Percentiles rank a stretch among this genome's conserved stretches.
Conservation (phyloP, 2,329 filamentous ascomycete species). For the Penicillium sp. region DNA sequence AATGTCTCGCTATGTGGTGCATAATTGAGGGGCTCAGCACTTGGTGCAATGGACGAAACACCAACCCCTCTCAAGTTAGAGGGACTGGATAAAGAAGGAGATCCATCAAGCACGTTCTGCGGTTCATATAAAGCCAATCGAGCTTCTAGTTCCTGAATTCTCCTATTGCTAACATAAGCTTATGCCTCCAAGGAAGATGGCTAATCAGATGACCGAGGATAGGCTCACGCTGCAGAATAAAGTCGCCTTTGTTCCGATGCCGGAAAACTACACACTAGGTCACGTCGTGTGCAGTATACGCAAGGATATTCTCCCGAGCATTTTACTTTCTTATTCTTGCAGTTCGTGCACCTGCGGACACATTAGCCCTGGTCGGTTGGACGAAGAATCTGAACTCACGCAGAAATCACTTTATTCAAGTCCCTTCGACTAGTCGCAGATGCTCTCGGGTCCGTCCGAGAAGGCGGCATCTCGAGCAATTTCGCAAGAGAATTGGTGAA, state of each 20-base stretch:
- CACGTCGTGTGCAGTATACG: not conserved
- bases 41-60: not conserved
- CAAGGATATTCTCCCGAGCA: not conserved
- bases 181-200: not conserved
- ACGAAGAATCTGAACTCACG: not conserved
- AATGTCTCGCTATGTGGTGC: not conserved
- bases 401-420: not conserved
- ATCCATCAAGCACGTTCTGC: not conserved
- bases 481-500: too few relatives aligned
- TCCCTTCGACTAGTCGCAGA: not conserved
- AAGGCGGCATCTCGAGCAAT: not conserved
- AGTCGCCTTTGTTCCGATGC: not conserved
- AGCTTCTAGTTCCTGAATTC: not conserved
- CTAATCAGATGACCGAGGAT: not conserved
- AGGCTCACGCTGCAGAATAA: not conserved
- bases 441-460: not conserved
- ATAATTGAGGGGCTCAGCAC: not conserved
- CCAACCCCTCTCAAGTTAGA: not conserved
- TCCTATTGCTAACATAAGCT: not conserved
- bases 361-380: not conserved
- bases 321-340: conserved; percentile 1
- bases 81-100: not conserved
- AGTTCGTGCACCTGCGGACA: not conserved
- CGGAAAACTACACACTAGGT: not conserved
- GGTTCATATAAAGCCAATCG: not conserved